Evolutionary conservation across 2,329 filamentous ascomycete genomes (phyloP).

Genomic region (Fusarium papillatum): DNA sequence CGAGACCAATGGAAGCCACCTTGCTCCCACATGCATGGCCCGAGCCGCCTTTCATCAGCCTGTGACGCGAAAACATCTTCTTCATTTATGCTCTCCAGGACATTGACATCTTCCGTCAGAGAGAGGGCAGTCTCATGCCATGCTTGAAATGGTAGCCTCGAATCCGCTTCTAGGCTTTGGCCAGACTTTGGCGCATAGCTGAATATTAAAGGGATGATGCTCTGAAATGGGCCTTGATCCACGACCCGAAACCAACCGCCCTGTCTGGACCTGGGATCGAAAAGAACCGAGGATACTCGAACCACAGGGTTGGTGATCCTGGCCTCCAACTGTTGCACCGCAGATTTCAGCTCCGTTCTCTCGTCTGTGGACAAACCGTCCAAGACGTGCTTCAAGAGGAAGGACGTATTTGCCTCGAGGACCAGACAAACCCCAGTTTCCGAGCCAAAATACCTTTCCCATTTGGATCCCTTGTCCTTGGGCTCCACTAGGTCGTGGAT

Average conservation of each 20-base stretch:
- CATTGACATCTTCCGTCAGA: background rate
- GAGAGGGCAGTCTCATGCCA: background rate
- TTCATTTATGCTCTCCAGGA: background rate
- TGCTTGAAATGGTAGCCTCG: background rate
- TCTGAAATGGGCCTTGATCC: background rate
- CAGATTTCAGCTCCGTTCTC: background rate
- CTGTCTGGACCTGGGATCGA: background rate
- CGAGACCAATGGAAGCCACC: background rate
- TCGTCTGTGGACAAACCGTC: background rate
- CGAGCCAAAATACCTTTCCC: too few species aligned
- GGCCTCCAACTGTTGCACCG: background rate
- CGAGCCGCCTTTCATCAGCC: background rate
- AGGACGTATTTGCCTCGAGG: background rate
- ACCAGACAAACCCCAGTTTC: background rate
- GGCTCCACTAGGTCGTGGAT: too few species aligned
- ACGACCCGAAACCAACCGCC: background rate
- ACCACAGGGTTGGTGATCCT: background rate
- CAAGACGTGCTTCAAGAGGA: background rate
- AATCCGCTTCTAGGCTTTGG: background rate
- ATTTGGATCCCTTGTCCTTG: too few species aligned
- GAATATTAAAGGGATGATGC: background rate
- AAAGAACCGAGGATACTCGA: background rate
- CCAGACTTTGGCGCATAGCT: background rate
- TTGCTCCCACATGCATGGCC: background rate
- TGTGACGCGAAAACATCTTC: background rate